Evolutionary conservation across 352 stramenopile genomes (phyloP), one percentile per base, ranked within the genome.

Genomic region (Thalassiosira hispida): DNA sequence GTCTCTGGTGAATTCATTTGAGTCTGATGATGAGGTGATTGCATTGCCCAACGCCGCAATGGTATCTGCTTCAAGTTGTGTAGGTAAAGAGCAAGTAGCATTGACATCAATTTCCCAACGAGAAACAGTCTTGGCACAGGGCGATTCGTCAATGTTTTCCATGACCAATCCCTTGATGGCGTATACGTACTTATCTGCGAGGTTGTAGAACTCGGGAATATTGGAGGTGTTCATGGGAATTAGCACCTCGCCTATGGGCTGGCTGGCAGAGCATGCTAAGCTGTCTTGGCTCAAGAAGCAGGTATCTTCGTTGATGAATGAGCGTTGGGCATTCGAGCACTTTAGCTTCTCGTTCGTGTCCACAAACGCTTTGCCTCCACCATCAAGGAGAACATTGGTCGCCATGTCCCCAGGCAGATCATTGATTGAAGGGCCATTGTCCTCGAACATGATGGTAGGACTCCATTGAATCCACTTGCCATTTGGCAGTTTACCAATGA

Each of bases 281-380:
- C 44, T 62, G 4, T 35, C 42, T n/a, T 40, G 79, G 25, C 61
- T 79, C 27, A 86, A 63, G 52, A 86, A 62, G 38, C 84, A 90
- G 12, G 68, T 79, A 22, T 89, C 65, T 69, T 91, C 81, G 51
- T 91, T 91, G 29, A 81, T 29, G 33, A 86, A 74, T 11, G 42
- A 77, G 12, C 78, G 56, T 42, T 49, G 61, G 38, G 81, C 84
- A 60, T 91, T 91, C 7, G 84, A 44, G 56, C 77, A 85, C 44
- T 77, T 78, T 3, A 83, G 44, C 14, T 77, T 73, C 47, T 77
- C 67, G 6, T 51, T 40, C 2, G 79, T 80, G 27, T 27, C 7
- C 8, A 71, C 25, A 4, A 62, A 70, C 5, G 46, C 33, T 22
- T 49, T n/a, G 27, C 73, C 74, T 16, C 74, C 74, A 27, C 79